Evolutionary conservation across 495 filamentous ascomycete genomes (phyloP).

Genomic region (Aspergillus egyptiacus): DNA sequence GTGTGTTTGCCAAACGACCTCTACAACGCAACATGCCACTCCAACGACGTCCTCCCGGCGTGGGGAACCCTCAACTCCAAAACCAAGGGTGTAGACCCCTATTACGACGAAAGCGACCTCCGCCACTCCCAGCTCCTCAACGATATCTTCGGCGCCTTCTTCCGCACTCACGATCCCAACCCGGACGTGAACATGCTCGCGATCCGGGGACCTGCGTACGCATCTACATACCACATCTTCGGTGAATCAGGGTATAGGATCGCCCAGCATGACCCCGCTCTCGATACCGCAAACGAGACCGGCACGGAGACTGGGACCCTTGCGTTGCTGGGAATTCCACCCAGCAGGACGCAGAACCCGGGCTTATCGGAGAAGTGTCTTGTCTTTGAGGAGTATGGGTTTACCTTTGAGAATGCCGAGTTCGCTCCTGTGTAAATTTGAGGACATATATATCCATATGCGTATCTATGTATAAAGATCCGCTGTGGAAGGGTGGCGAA

Average conservation of each 20-base stretch:
- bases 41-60: conserved; percentile 24
- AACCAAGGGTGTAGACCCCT: conserved; percentile 23
- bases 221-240: conserved; percentile 8
- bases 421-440: no score
- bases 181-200: conserved; percentile 14
- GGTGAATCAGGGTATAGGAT: conserved; percentile 9
- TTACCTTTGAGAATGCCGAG: conserved; percentile 20
- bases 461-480: no score
- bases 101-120: conserved; percentile 19
- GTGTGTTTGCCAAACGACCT: conserved; percentile 26
- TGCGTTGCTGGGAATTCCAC: conserved; percentile 13
- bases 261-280: conserved; percentile 5
- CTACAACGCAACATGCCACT: conserved; percentile 29
- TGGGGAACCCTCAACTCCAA: conserved; percentile 31
- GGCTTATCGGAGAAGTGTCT: conserved; percentile 16
- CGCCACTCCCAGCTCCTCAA: conserved; percentile 25
- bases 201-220: conserved; percentile 23
- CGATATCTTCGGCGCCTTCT: conserved; percentile 26
- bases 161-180: conserved; percentile 22
- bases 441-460: no score
- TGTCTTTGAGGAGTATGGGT: conserved; percentile 25
- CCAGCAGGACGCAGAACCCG: conserved; percentile 10
- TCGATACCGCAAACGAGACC: no score
- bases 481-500: no score
- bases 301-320: background rate